Conservation (phyloP, 2,329 filamentous ascomycete genomes). For the Drechslerella coelobrocha region DNA sequence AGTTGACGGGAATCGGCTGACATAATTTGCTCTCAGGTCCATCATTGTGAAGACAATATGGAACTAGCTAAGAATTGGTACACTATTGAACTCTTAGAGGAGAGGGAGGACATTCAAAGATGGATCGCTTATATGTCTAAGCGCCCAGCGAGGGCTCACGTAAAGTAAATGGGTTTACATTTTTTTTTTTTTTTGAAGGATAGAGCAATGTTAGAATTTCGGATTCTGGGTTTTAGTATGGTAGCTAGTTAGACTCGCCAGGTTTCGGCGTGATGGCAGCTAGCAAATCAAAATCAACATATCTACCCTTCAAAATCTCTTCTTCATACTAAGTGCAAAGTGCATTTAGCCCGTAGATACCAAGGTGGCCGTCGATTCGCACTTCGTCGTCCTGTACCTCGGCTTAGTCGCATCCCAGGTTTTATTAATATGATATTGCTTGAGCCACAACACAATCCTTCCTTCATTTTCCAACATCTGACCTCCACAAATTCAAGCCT, state of each 20-base stretch:
- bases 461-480: neutral
- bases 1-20: neutral
- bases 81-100: constrained; percentile 74
- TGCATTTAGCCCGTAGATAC: too few relatives aligned
- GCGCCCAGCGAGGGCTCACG: constrained; percentile 43
- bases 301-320: too few relatives aligned
- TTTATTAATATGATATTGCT: neutral
- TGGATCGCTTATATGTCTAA: constrained; percentile 68
- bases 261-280: too few relatives aligned
- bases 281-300: too few relatives aligned
- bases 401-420: neutral
- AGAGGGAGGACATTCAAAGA: constrained; percentile 72
- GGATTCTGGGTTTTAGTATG: neutral
- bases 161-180: constrained; percentile 20
- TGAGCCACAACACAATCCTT: neutral
- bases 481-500: constrained; percentile 17
- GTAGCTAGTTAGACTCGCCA: too few relatives aligned
- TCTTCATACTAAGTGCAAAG: too few relatives aligned
- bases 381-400: neutral
- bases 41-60: constrained; percentile 76
- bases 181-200: constrained; percentile 6
- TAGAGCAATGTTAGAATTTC: neutral
- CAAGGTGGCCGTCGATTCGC: too few relatives aligned
- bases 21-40: constrained; percentile 66
- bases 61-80: constrained; percentile 75